phyloP scores from a whole-genome alignment of 176 grass and related monocot genomes.

The Ampelocalamus luodianensis region DNA sequence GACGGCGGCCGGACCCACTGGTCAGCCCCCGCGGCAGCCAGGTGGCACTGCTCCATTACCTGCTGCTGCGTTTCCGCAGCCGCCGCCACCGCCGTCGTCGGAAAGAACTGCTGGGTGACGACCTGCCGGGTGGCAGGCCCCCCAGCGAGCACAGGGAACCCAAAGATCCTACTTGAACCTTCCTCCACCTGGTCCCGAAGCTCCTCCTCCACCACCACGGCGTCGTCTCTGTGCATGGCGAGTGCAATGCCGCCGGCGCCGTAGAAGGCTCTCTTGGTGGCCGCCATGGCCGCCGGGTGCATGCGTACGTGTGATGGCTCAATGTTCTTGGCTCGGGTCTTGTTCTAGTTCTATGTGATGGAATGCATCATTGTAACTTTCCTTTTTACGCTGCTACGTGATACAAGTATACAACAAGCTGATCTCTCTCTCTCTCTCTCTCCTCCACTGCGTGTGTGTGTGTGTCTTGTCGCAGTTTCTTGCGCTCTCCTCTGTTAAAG shows the following conservation, averaged over 20 bases:
- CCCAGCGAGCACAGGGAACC: conserved; percentile 12
- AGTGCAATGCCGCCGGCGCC: conserved; percentile 1
- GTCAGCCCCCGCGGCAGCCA: background rate
- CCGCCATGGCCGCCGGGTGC: conserved; percentile 34
- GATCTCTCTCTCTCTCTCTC: background rate
- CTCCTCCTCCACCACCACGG: background rate
- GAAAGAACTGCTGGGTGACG: conserved; percentile 74
- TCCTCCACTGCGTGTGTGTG: background rate
- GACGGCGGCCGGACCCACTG: conserved; percentile 36
- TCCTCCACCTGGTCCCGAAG: background rate
- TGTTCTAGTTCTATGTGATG: conserved; percentile 14
- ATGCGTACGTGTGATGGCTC: background rate
- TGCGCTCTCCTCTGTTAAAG: conserved; percentile 14
- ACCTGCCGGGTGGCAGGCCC: background rate
- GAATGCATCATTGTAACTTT: conserved; percentile 36
- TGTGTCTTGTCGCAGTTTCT: conserved; percentile 2
- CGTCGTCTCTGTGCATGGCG: background rate
- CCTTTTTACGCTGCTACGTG: conserved; percentile 25
- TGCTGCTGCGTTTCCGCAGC: background rate
- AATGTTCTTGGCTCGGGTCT: conserved; percentile 10
- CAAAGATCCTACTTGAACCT: conserved; percentile 27
- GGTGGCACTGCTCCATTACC: conserved; percentile 3
- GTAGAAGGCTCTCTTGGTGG: conserved; percentile 19
- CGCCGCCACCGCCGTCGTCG: background rate
- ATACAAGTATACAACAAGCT: background rate